Evolutionary conservation across 2,329 filamentous ascomycete species (phyloP).

Genomic region (Ophiosphaerella korrae): DNA sequence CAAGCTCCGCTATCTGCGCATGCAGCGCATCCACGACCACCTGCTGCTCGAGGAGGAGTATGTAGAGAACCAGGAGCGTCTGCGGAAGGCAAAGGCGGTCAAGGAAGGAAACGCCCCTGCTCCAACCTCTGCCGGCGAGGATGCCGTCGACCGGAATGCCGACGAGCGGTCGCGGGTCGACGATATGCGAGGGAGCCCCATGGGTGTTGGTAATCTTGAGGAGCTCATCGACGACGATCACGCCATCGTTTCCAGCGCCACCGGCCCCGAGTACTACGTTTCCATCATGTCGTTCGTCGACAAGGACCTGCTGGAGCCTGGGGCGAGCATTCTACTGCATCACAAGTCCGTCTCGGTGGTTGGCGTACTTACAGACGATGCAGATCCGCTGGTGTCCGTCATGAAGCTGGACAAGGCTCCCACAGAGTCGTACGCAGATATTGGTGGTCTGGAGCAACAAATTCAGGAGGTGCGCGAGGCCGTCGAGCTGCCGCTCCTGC

Average conservation of each 20-base stretch:
- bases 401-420: conserved; percentile 99
- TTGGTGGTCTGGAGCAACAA: conserved; percentile 91
- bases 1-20: conserved; percentile 94
- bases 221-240: conserved; percentile 99
- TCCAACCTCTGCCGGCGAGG: conserved; percentile 64
- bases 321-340: conserved; percentile 91
- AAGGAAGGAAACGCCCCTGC: conserved; percentile 61
- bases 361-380: conserved; percentile 93
- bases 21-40: conserved; percentile 99
- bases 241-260: conserved; percentile 96
- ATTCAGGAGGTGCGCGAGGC: conserved; percentile 98
- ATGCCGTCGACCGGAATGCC: conserved; percentile 84
- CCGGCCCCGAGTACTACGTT: conserved; percentile 97
- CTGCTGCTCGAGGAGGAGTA: conserved; percentile 97
- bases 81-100: conserved; percentile 84
- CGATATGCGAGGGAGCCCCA: conserved; percentile 97
- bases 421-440: conserved; percentile 97
- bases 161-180: conserved; percentile 95
- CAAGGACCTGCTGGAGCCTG: conserved; percentile 96
- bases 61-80: conserved; percentile 96
- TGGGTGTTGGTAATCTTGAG: conserved; percentile 97
- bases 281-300: conserved; percentile 99
- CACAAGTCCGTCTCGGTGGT: conserved; percentile 99
- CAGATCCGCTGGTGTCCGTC: conserved; percentile 92
- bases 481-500: conserved; percentile 90